phyloP scores from a whole-genome alignment of 2,329 filamentous ascomycete species.

The Colletotrichum destructivum region DNA sequence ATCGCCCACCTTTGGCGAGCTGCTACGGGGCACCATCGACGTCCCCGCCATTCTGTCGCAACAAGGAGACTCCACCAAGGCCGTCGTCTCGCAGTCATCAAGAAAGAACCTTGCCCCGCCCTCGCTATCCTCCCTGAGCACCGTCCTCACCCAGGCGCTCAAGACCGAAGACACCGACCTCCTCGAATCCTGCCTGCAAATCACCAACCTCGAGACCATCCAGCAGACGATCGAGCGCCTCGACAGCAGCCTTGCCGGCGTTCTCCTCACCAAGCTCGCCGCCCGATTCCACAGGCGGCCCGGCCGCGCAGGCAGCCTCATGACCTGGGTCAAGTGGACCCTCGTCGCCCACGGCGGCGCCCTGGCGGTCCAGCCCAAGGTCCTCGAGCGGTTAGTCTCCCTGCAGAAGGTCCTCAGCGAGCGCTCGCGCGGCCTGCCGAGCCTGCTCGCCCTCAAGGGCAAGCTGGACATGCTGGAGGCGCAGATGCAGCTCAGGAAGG shows the following conservation, averaged over 20 bases:
- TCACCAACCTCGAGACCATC: constrained; percentile 82
- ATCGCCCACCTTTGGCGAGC: constrained; percentile 85
- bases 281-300: constrained; percentile 89
- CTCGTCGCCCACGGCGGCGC: constrained; percentile 93
- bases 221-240: constrained; percentile 92
- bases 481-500: constrained; percentile 85
- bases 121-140: constrained; percentile 86
- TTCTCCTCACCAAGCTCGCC: constrained; percentile 86
- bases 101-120: constrained; percentile 71
- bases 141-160: constrained; percentile 93
- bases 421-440: constrained; percentile 85
- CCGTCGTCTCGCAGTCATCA: constrained; percentile 58
- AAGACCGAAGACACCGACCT: constrained; percentile 91
- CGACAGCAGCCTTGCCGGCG: constrained; percentile 85
- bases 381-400: constrained; percentile 82
- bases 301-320: constrained; percentile 89
- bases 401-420: constrained; percentile 91
- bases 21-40: constrained; percentile 84
- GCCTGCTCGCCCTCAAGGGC: constrained; percentile 89
- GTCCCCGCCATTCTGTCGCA: constrained; percentile 75
- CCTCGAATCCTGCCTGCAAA: constrained; percentile 92
- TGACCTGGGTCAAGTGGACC: constrained; percentile 97
- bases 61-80: constrained; percentile 46
- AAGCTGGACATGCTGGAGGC: constrained; percentile 95
- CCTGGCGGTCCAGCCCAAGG: constrained; percentile 86